Evolutionary conservation across 352 stramenopile genomes (phyloP).

Genomic region (Globisporangium okanoganense): DNA sequence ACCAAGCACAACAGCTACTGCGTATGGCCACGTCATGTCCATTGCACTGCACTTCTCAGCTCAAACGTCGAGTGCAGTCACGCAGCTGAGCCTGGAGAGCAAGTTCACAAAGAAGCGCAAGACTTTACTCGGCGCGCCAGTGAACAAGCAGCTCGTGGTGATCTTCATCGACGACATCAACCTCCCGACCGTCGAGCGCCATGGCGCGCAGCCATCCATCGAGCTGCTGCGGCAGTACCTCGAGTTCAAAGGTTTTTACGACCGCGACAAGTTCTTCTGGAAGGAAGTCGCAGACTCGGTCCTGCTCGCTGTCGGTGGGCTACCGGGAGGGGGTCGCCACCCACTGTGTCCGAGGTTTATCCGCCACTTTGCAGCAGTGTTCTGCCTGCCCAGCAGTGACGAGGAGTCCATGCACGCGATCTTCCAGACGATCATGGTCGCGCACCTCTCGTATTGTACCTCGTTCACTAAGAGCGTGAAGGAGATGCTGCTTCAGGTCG

Average conservation of each 20-base stretch:
- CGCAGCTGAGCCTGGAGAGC: conserved; percentile 84
- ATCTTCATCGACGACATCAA: conserved; percentile 92
- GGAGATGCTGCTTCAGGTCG: conserved; percentile 47
- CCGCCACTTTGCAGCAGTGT: conserved; percentile 57
- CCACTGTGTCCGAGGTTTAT: conserved; percentile 59
- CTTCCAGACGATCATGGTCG: conserved; percentile 84
- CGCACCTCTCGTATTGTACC: conserved; percentile 27
- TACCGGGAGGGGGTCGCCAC: conserved; percentile 55
- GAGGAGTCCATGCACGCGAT: conserved; percentile 84
- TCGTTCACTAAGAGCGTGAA: conserved; percentile 44
- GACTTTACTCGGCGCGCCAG: conserved; percentile 85
- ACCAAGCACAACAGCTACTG: background rate
- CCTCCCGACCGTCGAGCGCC: conserved; percentile 76
- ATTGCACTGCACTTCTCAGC: conserved; percentile 84
- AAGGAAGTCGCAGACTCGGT: conserved; percentile 70
- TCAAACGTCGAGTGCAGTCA: conserved; percentile 77
- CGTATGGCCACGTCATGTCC: conserved; percentile 32
- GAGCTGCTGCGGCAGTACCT: conserved; percentile 75
- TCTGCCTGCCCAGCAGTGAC: conserved; percentile 71
- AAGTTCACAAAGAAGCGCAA: conserved; percentile 92
- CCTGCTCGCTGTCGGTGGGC: conserved; percentile 54
- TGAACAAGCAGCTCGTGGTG: conserved; percentile 65
- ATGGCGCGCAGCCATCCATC: conserved; percentile 71
- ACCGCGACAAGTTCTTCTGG: conserved; percentile 84
- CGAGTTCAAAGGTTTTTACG: conserved; percentile 71